phyloP scores from a whole-genome alignment of 805 yeast genomes.

The Saccharomycopsis olivae region DNA sequence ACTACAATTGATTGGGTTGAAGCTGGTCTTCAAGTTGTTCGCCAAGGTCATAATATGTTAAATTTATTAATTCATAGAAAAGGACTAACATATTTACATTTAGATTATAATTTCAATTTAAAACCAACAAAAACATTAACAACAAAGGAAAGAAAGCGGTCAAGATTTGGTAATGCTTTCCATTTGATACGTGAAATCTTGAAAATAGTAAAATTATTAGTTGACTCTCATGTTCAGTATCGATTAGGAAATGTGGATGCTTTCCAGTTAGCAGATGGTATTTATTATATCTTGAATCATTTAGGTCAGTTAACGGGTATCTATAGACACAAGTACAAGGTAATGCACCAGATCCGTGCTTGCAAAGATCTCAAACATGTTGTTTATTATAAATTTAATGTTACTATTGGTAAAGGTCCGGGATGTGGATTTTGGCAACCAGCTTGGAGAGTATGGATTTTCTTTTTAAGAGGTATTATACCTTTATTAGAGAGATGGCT shows the following conservation, averaged over 20 bases:
- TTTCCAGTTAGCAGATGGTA: conserved; percentile 89
- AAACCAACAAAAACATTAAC: conserved; percentile 95
- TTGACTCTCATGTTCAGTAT: conserved; percentile 89
- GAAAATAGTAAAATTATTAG: conserved; percentile 72
- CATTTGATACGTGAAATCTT: conserved; percentile 86
- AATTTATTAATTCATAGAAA: conserved; percentile 81
- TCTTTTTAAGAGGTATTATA: conserved; percentile 80
- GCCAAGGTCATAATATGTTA: conserved; percentile 90
- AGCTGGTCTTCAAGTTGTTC: conserved; percentile 89
- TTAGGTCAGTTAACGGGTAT: conserved; percentile 94
- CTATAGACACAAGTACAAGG: conserved; percentile 91
- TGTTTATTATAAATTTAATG: conserved; percentile 75
- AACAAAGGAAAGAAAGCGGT: conserved; percentile 90
- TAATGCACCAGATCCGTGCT: conserved; percentile 95
- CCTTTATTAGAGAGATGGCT: conserved; percentile 93
- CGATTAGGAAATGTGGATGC: conserved; percentile 88
- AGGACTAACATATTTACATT: conserved; percentile 84
- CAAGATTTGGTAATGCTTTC: conserved; percentile 94
- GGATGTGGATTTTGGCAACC: conserved; percentile 99
- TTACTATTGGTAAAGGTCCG: conserved; percentile 90
- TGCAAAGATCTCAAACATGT: conserved; percentile 94
- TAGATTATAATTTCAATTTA: conserved; percentile 90
- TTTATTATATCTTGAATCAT: conserved; percentile 83
- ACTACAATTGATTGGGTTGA: conserved; percentile 97
- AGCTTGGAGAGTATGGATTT: conserved; percentile 95